These are phyloP conservation scores for Cladosporium cucumerinum DNA, from an alignment of 2,329 filamentous ascomycete species.

Conservation along the genomic window DNA sequence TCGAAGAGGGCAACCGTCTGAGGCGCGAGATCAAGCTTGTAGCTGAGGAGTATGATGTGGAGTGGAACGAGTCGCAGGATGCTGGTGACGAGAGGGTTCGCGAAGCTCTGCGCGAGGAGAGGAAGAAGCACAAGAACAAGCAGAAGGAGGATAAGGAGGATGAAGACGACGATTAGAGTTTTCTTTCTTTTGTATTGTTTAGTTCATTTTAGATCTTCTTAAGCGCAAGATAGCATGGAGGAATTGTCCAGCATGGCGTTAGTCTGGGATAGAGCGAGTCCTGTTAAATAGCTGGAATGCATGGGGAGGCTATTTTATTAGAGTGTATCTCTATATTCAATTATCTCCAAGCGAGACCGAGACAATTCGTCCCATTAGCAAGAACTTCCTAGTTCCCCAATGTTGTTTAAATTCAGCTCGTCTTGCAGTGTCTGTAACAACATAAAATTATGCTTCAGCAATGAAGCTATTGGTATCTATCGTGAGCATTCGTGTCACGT, in stretches of 20 bases:
- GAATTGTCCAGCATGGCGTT: neutral
- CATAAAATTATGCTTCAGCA: neutral
- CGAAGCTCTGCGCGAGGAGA: conserved; percentile 56
- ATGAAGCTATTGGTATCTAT: neutral
- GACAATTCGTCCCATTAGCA: neutral
- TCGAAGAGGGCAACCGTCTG: conserved; percentile 75
- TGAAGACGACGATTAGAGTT: conserved; percentile 31
- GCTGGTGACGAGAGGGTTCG: conserved; percentile 32
- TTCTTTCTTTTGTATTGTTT: neutral
- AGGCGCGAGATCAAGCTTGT: conserved; percentile 75
- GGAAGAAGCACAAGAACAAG: conserved; percentile 28
- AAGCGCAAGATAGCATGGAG: neutral
- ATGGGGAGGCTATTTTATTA: neutral
- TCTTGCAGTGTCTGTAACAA: neutral
- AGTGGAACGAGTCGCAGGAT: conserved; percentile 53
- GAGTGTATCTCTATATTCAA: neutral
- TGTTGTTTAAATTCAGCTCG: neutral
- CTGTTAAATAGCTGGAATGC: neutral
- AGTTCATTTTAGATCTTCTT: neutral
- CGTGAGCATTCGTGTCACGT: neutral
- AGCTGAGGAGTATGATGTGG: conserved; percentile 83
- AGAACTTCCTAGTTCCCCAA: too few species aligned
- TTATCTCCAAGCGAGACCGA: neutral
- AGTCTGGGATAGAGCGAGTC: neutral
- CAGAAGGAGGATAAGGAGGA: conserved; percentile 37